Evolutionary conservation across 371 early-diverging fungal species (phyloP).

Genomic region (Mucor indicus): DNA sequence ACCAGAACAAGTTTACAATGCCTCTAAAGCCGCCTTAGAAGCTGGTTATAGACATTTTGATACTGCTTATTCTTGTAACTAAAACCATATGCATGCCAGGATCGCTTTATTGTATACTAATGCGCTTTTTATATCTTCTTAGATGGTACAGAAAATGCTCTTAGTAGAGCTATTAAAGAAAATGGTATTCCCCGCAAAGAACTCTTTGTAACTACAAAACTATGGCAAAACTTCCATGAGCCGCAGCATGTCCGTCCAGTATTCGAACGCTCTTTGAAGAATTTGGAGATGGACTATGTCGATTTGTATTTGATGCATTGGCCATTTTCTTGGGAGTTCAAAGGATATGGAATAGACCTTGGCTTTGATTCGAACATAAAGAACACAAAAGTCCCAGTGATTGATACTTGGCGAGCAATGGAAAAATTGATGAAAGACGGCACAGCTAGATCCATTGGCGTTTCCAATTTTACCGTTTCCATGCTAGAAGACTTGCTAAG

Average conservation of each 20-base stretch:
- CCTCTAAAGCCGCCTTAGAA: conserved; percentile 36
- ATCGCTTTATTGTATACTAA: too few relatives aligned
- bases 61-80: conserved; percentile 45
- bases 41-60: conserved; percentile 43
- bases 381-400: conserved; percentile 23
- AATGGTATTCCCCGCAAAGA: conserved; percentile 61
- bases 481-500: conserved; percentile 34
- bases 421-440: conserved; percentile 68
- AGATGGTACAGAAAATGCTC: conserved; percentile 66
- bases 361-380: too few relatives aligned
- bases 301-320: conserved; percentile 72
- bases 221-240: conserved; percentile 61
- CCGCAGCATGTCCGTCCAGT: conserved; percentile 50
- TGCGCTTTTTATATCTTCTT: too few relatives aligned
- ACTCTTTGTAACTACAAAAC: conserved; percentile 86
- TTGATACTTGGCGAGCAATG: too few relatives aligned
- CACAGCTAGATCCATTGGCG: conserved; percentile 39
- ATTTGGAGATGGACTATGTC: conserved; percentile 62
- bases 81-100: too few relatives aligned
- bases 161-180: conserved; percentile 71
- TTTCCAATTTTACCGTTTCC: conserved; percentile 29
- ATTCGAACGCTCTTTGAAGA: conserved; percentile 44
- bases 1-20: conserved; percentile 35
- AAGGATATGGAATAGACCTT: too few relatives aligned
- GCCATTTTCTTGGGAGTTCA: conserved; percentile 24